A percentile compares a stretch with the other conserved stretches of the same genome.
phyloP scores from a whole-genome alignment of 345 rosid species.

The Eucalyptus lansdowneana region DNA sequence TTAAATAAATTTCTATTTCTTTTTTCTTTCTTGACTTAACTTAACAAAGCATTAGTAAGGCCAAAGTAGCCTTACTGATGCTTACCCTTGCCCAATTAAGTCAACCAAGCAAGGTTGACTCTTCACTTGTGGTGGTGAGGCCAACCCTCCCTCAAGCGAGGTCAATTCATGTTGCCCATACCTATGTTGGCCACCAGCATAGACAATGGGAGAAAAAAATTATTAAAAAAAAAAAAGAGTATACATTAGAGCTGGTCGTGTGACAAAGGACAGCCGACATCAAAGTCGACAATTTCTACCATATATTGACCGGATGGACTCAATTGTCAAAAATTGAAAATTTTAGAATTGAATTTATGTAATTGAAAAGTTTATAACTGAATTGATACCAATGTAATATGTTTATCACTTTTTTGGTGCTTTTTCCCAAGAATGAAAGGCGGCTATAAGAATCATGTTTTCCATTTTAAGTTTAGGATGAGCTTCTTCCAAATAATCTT shows the following conservation, averaged over 20 bases:
- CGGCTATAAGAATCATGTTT: not conserved
- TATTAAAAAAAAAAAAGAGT: too few species aligned
- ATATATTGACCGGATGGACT: too few species aligned
- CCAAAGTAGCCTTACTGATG: not conserved
- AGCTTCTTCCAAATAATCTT: not conserved
- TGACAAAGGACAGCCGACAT: accelerated
- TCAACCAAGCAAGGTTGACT: not conserved
- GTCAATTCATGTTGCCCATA: not conserved
- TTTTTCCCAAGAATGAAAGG: not conserved
- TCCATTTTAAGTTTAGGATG: not conserved
- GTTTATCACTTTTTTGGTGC: too few species aligned
- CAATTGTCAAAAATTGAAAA: too few species aligned
- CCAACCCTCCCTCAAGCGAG: not conserved
- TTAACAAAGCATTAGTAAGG: too few species aligned
- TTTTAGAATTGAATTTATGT: too few species aligned
- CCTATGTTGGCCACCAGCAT: not conserved
- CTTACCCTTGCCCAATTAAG: not conserved
- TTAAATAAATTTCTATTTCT: not conserved
- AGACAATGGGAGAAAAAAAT: not conserved
- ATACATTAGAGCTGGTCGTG: not conserved
- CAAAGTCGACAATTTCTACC: not conserved
- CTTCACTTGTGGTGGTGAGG: too few species aligned
- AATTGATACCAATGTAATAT: not conserved
- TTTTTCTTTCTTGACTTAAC: accelerated
- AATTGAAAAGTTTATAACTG: too few species aligned